Percentiles rank a stretch among this genome's conserved stretches.
These are phyloP conservation scores for Chlorella sp. DNA, from an alignment of 139 green algal genomes.

Conservation along the genomic window DNA sequence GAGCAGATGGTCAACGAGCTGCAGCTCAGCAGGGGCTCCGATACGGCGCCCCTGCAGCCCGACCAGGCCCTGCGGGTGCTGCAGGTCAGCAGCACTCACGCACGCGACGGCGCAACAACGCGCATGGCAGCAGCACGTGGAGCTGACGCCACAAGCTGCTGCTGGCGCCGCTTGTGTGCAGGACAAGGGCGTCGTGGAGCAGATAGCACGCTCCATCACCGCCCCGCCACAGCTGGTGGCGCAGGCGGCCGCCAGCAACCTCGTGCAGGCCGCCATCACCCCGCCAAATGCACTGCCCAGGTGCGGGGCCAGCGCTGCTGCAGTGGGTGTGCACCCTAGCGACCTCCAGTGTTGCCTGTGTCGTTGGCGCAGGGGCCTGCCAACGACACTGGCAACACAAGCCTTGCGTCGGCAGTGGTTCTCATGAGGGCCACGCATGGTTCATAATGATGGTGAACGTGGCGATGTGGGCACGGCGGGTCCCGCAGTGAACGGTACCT, in stretches of 20 bases:
- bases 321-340: neutral
- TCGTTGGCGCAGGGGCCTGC: neutral
- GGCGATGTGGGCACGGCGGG: neutral
- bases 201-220: neutral
- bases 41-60: neutral
- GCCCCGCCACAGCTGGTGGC: neutral
- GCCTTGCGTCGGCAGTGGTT: neutral
- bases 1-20: slow-evolving; percentile 3
- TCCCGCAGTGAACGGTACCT: slow-evolving; percentile 2
- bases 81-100: slow-evolving; percentile 1
- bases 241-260: neutral
- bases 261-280: neutral
- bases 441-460: neutral
- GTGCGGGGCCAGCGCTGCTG: neutral
- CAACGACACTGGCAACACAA: neutral
- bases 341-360: neutral
- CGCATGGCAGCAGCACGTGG: too few species aligned
- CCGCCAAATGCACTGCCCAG: neutral
- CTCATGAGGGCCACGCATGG: neutral
- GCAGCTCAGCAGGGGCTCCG: neutral
- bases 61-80: slow-evolving; percentile 19
- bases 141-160: too few species aligned
- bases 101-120: too few species aligned
- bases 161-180: too few species aligned
- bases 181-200: neutral